Base-by-base conservation (phyloP, 805 yeast species). In the Hanseniaspora lindneri region DNA sequence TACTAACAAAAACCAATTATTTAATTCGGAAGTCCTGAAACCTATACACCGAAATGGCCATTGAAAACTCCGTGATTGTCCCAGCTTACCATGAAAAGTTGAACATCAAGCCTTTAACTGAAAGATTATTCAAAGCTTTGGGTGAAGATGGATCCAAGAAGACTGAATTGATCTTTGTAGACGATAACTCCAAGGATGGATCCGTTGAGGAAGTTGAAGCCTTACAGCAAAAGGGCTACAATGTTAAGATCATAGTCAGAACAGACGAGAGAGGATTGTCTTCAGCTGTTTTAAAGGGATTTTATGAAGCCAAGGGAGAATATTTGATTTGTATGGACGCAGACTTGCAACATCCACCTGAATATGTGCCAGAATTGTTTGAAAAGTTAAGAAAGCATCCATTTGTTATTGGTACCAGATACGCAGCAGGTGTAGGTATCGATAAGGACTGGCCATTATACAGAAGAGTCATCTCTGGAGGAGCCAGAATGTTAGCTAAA, bases 311-410 rank as follows among this genome's bases (percentile, higher is more conserved):
- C 25, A 59, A 68, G 47, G 76, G 76, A 54, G 67, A 69, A 42
- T 69, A 70, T 53, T 54, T 72, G 49, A 62, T 72, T 35, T 72
- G 76, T 55, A 72, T 72, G 76, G 76, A 72, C 57, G 76, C 76
- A 21, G 76, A 72, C 58, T 62, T 72, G 48, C 74, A 72, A 58
- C 76, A 72, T 55, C 76, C 76, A 39, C 76, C 76, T 28, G 76
- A 72, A 56, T 62, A 66, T 49, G 75, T 71, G 9, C 76, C 76
- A 44, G 66, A 62, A 27, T 57, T 72, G 51, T 61, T 72, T 40
- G 64, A 66, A 44, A 58, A 66, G 8, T 56, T 72, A 52, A 65
- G 63, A 56, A 58, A 58, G 6, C 66, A 66, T 51, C 69, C 75
- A 24, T 72, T 72, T 48, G 74, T 65, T 20, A 60, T 71, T 44